phyloP scores from a whole-genome alignment of 352 stramenopile genomes.

The Blastocystis sp. region DNA sequence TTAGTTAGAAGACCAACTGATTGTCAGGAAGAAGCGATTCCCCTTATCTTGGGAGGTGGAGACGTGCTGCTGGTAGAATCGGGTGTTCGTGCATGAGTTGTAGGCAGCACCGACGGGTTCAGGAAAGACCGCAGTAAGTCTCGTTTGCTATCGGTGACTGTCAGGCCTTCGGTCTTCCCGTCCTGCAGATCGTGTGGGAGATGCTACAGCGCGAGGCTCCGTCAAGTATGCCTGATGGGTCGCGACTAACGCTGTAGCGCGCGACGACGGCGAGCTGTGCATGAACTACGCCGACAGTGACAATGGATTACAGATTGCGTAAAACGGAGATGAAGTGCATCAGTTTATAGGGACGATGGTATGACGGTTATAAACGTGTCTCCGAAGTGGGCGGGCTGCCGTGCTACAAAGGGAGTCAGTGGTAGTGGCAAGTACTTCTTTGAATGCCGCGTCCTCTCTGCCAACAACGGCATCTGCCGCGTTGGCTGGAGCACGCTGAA shows the following conservation, averaged over 20 bases:
- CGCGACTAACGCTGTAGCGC: slow-evolving; percentile 26
- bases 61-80: slow-evolving; percentile 78
- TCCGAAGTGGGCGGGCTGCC: slow-evolving; percentile 25
- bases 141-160: neutral
- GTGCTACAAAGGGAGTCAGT: slow-evolving; percentile 43
- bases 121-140: slow-evolving; percentile 80
- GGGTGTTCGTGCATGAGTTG: neutral
- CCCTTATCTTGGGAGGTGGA: slow-evolving; percentile 81
- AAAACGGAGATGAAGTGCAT: neutral
- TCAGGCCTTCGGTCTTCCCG: slow-evolving; percentile 86
- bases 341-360: slow-evolving; percentile 42
- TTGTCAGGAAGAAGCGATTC: slow-evolving; percentile 85
- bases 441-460: slow-evolving; percentile 26
- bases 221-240: neutral
- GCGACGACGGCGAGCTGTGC: slow-evolving; percentile 14
- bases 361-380: slow-evolving; percentile 5
- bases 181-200: slow-evolving; percentile 79
- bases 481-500: slow-evolving; percentile 73
- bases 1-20: slow-evolving; percentile 76
- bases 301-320: slow-evolving; percentile 13
- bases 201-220: slow-evolving; percentile 42
- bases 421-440: slow-evolving; percentile 69
- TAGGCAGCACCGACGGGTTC: slow-evolving; percentile 83
- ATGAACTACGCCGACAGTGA: slow-evolving; percentile 70
- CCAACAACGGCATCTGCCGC: slow-evolving; percentile 71